These are phyloP conservation scores for Globisporangium spiculum DNA, from an alignment of 352 stramenopile genomes.

Conservation along the genomic window DNA sequence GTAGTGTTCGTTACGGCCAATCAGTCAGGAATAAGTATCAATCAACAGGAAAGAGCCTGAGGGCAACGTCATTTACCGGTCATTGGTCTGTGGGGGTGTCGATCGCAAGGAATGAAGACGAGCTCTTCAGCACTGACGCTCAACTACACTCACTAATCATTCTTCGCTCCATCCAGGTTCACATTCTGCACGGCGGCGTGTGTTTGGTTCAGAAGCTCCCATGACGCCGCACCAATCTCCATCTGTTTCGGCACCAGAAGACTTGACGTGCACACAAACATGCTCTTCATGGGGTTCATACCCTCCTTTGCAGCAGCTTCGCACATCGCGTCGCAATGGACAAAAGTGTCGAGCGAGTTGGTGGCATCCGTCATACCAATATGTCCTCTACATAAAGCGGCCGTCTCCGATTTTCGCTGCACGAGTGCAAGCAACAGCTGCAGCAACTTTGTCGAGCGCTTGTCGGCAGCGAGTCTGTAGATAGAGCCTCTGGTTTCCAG, in stretches of 20 bases:
- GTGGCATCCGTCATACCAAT: not conserved
- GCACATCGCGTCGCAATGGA: constrained; percentile 10
- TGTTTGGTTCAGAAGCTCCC: constrained; percentile 8
- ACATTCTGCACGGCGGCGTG: not conserved
- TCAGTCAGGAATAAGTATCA: not conserved
- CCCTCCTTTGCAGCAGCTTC: not conserved
- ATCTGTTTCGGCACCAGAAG: constrained; percentile 1
- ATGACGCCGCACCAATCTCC: constrained; percentile 2
- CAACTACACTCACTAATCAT: not conserved
- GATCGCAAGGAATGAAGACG: not conserved
- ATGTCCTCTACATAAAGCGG: not conserved
- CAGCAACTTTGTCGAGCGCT: constrained; percentile 11
- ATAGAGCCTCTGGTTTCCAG: constrained; percentile 7
- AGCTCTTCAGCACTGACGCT: not conserved
- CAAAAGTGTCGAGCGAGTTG: not conserved
- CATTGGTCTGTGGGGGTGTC: not conserved
- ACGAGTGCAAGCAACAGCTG: constrained; percentile 12
- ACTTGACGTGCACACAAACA: constrained; percentile 13
- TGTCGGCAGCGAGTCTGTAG: not conserved
- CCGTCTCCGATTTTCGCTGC: not conserved
- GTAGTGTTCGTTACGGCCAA: constrained; percentile 4
- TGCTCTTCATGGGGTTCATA: not conserved
- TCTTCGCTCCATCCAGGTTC: not conserved
- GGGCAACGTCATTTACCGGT: not conserved
- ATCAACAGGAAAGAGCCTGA: not conserved